Conservation (phyloP, 1,139 yeast genomes). For the Geotrichum fermentans region DNA sequence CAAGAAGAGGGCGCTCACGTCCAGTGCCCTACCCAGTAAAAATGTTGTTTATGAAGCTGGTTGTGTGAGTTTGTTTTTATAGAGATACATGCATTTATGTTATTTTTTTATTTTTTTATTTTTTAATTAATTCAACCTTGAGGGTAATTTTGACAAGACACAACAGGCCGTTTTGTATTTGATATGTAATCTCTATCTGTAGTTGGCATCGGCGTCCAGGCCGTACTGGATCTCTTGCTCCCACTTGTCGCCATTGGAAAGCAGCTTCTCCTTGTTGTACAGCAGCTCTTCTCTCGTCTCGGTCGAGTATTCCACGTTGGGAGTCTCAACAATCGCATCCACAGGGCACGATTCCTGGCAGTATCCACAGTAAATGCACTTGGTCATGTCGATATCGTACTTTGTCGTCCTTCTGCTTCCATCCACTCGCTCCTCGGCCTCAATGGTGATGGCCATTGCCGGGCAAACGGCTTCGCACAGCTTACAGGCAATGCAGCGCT, state of each 20-base stretch:
- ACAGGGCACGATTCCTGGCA: conserved; percentile 94
- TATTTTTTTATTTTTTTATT: not conserved
- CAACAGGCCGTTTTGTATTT: not conserved
- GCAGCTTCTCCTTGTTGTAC: conserved; percentile 81
- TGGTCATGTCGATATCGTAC: conserved; percentile 91
- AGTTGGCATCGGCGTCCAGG: conserved; percentile 85
- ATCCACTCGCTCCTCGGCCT: conserved; percentile 86
- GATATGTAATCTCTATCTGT: conserved; percentile 47
- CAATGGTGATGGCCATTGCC: conserved; percentile 89
- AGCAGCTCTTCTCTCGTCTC: conserved; percentile 84
- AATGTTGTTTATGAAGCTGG: not conserved
- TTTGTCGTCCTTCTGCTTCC: conserved; percentile 87
- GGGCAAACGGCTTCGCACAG: conserved; percentile 92
- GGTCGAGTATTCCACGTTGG: conserved; percentile 81
- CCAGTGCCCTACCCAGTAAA: conserved; percentile 69
- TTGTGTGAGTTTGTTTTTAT: not conserved
- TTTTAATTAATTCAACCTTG: not conserved
- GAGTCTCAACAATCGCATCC: conserved; percentile 88
- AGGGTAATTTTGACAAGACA: not conserved
- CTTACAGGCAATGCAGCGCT: conserved; percentile 89
- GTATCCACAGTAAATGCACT: conserved; percentile 88
- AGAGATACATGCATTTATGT: not conserved
- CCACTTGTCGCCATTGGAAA: conserved; percentile 91
- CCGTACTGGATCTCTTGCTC: conserved; percentile 89
- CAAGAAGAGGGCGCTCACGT: conserved; percentile 59